Evolutionary conservation across 192 early-diverging fungal genomes (phyloP).

Genomic region (Coemansia sp.): DNA sequence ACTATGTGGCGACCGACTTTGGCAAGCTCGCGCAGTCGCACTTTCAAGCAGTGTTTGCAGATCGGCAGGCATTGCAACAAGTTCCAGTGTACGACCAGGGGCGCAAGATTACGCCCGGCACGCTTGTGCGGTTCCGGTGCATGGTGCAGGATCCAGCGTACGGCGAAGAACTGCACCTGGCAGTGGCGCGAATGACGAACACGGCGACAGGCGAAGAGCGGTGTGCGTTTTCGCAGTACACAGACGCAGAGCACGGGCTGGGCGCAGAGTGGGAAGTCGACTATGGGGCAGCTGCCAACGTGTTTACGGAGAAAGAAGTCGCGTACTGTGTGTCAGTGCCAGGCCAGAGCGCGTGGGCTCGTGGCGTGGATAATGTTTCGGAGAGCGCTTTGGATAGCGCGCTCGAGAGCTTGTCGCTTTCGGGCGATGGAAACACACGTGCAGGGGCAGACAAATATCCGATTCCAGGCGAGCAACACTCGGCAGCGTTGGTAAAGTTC

Average conservation of each 20-base stretch:
- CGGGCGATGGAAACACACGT: not conserved
- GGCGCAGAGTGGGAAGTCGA: slow-evolving; percentile 47
- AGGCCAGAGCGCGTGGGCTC: slow-evolving; percentile 64
- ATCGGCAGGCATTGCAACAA: slow-evolving; percentile 10
- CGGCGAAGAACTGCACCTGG: slow-evolving; percentile 62
- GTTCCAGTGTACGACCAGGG: slow-evolving; percentile 29
- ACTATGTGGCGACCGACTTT: slow-evolving; percentile 14
- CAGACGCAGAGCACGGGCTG: slow-evolving; percentile 35
- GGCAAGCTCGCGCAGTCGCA: slow-evolving; percentile 25
- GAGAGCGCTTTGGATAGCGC: slow-evolving; percentile 17
- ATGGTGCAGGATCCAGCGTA: slow-evolving; percentile 82
- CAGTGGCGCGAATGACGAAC: slow-evolving; percentile 37
- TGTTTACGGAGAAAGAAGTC: slow-evolving; percentile 63
- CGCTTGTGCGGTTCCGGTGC: slow-evolving; percentile 70
- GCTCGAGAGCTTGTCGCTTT: slow-evolving; percentile 37
- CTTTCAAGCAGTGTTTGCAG: slow-evolving; percentile 27
- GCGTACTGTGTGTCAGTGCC: slow-evolving; percentile 74
- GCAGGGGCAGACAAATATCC: slow-evolving; percentile 56
- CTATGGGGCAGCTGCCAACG: slow-evolving; percentile 32
- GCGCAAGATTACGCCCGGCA: slow-evolving; percentile 16
- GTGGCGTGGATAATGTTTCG: not conserved
- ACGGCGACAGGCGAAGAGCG: slow-evolving; percentile 35
- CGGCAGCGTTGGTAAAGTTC: slow-evolving; percentile 66
- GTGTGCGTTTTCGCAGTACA: slow-evolving; percentile 51
- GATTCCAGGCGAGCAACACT: slow-evolving; percentile 57